Conservation (phyloP, 1,139 yeast species). For the Tardiomyces blankii region DNA sequence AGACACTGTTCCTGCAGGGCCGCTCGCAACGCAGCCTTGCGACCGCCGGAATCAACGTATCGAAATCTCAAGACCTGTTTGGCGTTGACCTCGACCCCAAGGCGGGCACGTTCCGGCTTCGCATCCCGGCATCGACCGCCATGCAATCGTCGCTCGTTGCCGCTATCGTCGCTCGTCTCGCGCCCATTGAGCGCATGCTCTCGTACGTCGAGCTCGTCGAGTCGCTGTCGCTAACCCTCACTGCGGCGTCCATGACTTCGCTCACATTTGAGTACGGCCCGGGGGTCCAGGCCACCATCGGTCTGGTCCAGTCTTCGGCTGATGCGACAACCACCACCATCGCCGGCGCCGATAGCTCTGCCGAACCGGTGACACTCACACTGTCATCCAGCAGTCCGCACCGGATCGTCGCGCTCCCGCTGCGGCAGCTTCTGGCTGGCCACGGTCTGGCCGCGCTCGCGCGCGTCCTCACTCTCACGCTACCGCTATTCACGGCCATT, state of each 20-base stretch:
- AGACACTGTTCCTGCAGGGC: constrained; percentile 17
- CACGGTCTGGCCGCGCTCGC: constrained; percentile 9
- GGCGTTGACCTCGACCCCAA: constrained; percentile 15
- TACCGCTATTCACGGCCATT: constrained; percentile 9
- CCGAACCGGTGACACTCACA: background rate
- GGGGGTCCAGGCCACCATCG: background rate
- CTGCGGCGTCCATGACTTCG: constrained; percentile 19
- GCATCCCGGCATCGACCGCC: constrained; percentile 8
- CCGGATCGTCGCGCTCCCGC: constrained; percentile 9
- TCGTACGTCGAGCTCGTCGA: constrained; percentile 19
- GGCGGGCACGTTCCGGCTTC: constrained; percentile 12
- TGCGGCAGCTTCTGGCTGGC: constrained; percentile 10
- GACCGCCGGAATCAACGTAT: constrained; percentile 4
- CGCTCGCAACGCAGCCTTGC: constrained; percentile 12
- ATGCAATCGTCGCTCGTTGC: constrained; percentile 8
- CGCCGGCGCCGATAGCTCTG: constrained; percentile 4
- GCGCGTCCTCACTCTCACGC: constrained; percentile 7
- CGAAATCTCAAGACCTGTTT: constrained; percentile 9
- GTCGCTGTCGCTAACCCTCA: constrained; percentile 15
- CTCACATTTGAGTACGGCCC: constrained; percentile 18
- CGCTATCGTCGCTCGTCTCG: constrained; percentile 11
- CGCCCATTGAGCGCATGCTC: constrained; percentile 21
- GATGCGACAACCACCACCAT: constrained; percentile 6
- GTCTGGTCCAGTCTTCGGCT: no score
- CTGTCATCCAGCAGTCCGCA: constrained; percentile 8